These are phyloP conservation scores for Oryza longistaminata DNA, from an alignment of 176 grass and related monocot species.

Conservation along the genomic window DNA sequence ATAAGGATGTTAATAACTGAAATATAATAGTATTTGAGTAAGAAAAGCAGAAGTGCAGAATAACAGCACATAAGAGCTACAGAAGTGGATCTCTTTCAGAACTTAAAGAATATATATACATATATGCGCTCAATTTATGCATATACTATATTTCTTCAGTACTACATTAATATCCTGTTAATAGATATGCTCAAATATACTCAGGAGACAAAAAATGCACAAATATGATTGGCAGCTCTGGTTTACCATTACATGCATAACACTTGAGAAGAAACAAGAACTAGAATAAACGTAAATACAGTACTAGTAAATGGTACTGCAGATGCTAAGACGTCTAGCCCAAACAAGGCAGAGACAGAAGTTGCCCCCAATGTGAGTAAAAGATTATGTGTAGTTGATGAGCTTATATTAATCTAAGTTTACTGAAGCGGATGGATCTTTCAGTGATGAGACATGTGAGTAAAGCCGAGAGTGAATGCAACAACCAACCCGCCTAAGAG, in stretches of 20 bases:
- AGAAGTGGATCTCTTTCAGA: background rate
- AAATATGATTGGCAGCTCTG: too few relatives aligned
- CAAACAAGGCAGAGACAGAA: background rate
- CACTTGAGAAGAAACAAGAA: background rate
- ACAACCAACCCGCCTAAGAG: too few relatives aligned
- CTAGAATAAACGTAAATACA: too few relatives aligned
- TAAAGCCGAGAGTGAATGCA: background rate
- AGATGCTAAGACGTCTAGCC: too few relatives aligned
- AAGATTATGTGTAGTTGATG: background rate
- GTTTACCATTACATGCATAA: background rate
- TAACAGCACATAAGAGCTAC: background rate
- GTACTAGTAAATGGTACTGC: too few relatives aligned
- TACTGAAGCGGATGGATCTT: background rate
- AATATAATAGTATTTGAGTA: background rate
- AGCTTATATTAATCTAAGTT: background rate
- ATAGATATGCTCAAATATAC: too few relatives aligned
- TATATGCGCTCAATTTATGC: too few relatives aligned
- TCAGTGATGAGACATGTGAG: background rate
- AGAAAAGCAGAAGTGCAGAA: background rate
- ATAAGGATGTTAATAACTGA: slow-evolving; percentile 12
- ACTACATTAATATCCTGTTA: background rate
- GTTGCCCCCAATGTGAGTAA: background rate
- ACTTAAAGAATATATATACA: background rate
- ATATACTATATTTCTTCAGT: background rate
- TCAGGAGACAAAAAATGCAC: too few relatives aligned